Evolutionary conservation across 2,329 filamentous ascomycete species (phyloP).

Genomic region (Tolypocladium ophioglossoides): DNA sequence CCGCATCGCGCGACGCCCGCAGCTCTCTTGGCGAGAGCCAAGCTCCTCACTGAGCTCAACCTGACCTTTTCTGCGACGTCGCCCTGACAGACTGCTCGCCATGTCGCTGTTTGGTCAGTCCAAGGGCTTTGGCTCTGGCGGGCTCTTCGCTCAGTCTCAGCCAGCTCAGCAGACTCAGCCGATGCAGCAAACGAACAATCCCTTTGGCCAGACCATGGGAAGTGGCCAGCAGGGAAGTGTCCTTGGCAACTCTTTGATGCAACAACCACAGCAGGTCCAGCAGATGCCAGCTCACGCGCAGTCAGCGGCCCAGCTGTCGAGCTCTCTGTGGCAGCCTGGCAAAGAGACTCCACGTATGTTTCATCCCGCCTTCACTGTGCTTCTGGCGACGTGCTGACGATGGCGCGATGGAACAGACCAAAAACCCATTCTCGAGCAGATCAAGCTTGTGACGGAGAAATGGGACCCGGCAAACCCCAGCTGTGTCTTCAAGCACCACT

Average conservation of each 20-base stretch:
- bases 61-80: not conserved
- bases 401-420: slow-evolving; percentile 30
- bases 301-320: slow-evolving; percentile 35
- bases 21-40: not conserved
- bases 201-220: slow-evolving; percentile 19
- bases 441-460: slow-evolving; percentile 58
- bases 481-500: slow-evolving; percentile 72
- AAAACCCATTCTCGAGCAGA: slow-evolving; percentile 66
- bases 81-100: not conserved
- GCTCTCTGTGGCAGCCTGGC: slow-evolving; percentile 42
- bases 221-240: slow-evolving; percentile 25
- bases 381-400: slow-evolving; percentile 2
- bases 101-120: slow-evolving; percentile 31
- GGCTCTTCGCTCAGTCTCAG: slow-evolving; percentile 28
- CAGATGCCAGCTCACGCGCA: slow-evolving; percentile 31
- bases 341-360: slow-evolving; percentile 37
- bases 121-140: slow-evolving; percentile 20
- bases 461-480: slow-evolving; percentile 60
- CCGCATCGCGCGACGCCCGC: not conserved
- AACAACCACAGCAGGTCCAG: slow-evolving; percentile 28
- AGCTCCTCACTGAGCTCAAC: slow-evolving; percentile 4
- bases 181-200: slow-evolving; percentile 11
- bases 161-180: slow-evolving; percentile 19
- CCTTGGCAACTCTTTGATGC: slow-evolving; percentile 19
- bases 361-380: not conserved